Percentiles rank a stretch among this genome's conserved stretches.
These are phyloP conservation scores for Chaetothyriales sp. DNA, from an alignment of 2,329 filamentous ascomycete species.

Conservation along the genomic window DNA sequence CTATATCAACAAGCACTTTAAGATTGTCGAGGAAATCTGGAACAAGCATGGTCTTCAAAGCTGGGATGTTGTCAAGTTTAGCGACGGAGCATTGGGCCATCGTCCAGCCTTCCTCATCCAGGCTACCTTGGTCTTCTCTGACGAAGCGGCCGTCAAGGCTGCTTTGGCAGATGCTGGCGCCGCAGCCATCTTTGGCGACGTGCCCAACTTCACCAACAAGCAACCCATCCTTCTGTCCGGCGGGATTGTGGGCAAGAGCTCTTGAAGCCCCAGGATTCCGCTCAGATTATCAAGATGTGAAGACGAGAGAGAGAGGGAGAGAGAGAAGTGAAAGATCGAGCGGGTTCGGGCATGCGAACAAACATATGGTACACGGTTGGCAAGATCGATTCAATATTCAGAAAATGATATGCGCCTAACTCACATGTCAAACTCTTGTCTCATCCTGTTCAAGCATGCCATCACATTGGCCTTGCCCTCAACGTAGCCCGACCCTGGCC, in stretches of 20 bases:
- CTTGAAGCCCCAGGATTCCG: no score
- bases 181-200: constrained; percentile 6
- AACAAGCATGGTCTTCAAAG: constrained; percentile 25
- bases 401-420: no score
- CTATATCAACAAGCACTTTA: constrained; percentile 35
- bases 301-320: no score
- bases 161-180: no score
- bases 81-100: neutral
- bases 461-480: neutral
- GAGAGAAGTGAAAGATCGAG: no score
- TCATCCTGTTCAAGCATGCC: neutral
- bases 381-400: no score
- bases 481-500: neutral
- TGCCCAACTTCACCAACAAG: constrained; percentile 11
- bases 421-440: neutral
- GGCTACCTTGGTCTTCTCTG: no score
- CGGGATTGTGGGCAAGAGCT: constrained; percentile 2
- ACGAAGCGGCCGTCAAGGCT: no score
- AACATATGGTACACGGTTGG: no score
- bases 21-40: constrained; percentile 29
- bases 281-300: neutral
- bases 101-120: no score
- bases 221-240: constrained; percentile 6
- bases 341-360: no score
- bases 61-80: constrained; percentile 9